Conservation (phyloP, 1,284 basidiomycete species). For the Phellopilus nigrolimitatus region DNA sequence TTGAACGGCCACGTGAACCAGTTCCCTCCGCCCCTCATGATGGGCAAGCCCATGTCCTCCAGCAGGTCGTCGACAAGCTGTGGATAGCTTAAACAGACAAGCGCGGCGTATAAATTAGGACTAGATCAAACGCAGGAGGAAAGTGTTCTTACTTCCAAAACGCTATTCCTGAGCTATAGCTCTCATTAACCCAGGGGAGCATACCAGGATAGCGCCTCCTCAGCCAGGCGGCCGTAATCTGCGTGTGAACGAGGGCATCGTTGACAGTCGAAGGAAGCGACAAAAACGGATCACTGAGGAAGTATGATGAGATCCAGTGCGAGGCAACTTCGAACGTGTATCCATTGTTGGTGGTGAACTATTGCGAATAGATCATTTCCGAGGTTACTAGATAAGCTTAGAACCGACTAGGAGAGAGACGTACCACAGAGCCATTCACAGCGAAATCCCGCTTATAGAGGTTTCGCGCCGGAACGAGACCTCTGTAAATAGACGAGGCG, state of each 20-base stretch:
- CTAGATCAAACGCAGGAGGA: background rate
- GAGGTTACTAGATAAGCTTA: no score
- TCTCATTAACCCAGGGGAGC: conserved; percentile 41
- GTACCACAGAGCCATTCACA: conserved; percentile 53
- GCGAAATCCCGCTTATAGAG: conserved; percentile 51
- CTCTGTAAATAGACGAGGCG: conserved; percentile 46
- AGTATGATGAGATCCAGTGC: conserved; percentile 63
- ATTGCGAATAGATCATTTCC: no score
- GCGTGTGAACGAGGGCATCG: conserved; percentile 38
- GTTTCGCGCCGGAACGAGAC: conserved; percentile 52
- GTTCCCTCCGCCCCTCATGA: conserved; percentile 48
- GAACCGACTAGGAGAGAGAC: no score
- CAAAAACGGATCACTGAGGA: conserved; percentile 43
- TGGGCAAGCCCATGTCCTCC: conserved; percentile 50
- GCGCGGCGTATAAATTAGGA: background rate
- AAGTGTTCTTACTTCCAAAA: conserved; percentile 39
- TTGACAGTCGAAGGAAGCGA: conserved; percentile 40
- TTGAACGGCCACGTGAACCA: conserved; percentile 59
- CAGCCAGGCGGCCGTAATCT: conserved; percentile 44
- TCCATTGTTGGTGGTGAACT: conserved; percentile 48
- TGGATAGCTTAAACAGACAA: conserved; percentile 45
- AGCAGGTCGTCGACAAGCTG: conserved; percentile 51
- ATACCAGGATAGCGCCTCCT: conserved; percentile 45
- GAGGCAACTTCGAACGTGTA: conserved; percentile 49
- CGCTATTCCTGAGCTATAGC: conserved; percentile 39